Evolutionary conservation across 1,284 basidiomycete species (phyloP).

Genomic region (Microbotryum violaceum): DNA sequence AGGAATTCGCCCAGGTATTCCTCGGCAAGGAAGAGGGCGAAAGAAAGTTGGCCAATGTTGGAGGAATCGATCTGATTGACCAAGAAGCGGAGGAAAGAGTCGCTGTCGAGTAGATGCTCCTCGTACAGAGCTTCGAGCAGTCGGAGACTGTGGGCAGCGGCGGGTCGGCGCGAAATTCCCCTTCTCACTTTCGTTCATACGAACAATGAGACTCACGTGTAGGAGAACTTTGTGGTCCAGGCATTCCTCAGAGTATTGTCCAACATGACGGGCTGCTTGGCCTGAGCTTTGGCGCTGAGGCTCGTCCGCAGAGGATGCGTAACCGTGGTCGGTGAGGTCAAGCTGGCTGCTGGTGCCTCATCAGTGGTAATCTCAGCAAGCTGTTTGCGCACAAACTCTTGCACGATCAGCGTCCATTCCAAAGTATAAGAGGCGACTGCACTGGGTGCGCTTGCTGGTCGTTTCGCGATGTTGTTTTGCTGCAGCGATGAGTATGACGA

Average conservation of each 20-base stretch:
- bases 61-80: constrained; percentile 65
- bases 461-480: constrained; percentile 45
- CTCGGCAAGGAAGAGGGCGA: constrained; percentile 66
- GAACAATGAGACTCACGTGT: constrained; percentile 51
- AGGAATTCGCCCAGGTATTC: constrained; percentile 69
- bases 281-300: constrained; percentile 30
- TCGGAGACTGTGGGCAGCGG: constrained; percentile 50
- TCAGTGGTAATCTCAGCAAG: constrained; percentile 75
- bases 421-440: constrained; percentile 62
- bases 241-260: constrained; percentile 60
- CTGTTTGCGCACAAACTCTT: constrained; percentile 83
- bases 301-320: constrained; percentile 46
- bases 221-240: constrained; percentile 74
- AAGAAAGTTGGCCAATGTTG: constrained; percentile 77
- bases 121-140: constrained; percentile 70
- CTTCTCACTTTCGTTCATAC: background rate
- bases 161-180: background rate
- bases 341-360: constrained; percentile 58
- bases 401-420: constrained; percentile 82
- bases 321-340: background rate
- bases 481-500: constrained; percentile 22
- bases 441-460: constrained; percentile 50
- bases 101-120: constrained; percentile 72
- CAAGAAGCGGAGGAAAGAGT: constrained; percentile 73
- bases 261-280: constrained; percentile 46